Evolutionary conservation across 2,329 filamentous ascomycete genomes (phyloP).

Genomic region (Orbilia quercus): DNA sequence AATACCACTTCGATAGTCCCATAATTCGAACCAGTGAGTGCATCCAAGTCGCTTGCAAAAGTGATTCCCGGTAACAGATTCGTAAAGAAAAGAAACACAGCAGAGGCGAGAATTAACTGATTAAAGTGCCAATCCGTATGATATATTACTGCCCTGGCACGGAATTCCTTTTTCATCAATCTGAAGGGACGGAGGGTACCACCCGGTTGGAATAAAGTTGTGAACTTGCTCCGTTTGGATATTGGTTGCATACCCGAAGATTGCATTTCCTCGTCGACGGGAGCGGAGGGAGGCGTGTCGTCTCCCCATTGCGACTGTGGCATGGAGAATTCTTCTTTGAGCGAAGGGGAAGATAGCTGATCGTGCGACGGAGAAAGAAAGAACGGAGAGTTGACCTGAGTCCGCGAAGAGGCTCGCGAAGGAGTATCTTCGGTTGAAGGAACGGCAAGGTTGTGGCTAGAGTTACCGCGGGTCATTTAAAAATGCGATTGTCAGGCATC

Average conservation of each 20-base stretch:
- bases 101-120: constrained; percentile 72
- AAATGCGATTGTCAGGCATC: no score
- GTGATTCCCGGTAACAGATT: constrained; percentile 75
- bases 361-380: constrained; percentile 16
- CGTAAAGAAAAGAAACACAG: constrained; percentile 75
- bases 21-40: constrained; percentile 72
- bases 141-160: constrained; percentile 53
- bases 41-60: constrained; percentile 74
- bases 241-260: constrained; percentile 1
- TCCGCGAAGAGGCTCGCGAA: constrained; percentile 31
- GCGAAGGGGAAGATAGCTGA: constrained; percentile 15
- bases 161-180: constrained; percentile 58
- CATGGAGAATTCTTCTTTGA: constrained; percentile 39
- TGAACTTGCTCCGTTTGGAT: constrained; percentile 9
- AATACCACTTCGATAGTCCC: constrained; percentile 76
- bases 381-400: constrained; percentile 22
- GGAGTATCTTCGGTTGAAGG: constrained; percentile 10
- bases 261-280: constrained; percentile 53
- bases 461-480: constrained; percentile 29
- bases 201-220: constrained; percentile 34
- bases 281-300: constrained; percentile 30
- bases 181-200: constrained; percentile 57
- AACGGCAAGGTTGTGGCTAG: constrained; percentile 23
- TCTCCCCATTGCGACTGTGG: constrained; percentile 45
- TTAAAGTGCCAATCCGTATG: constrained; percentile 67